Conservation (phyloP, 345 rosid species). For the Populus deltoides region DNA sequence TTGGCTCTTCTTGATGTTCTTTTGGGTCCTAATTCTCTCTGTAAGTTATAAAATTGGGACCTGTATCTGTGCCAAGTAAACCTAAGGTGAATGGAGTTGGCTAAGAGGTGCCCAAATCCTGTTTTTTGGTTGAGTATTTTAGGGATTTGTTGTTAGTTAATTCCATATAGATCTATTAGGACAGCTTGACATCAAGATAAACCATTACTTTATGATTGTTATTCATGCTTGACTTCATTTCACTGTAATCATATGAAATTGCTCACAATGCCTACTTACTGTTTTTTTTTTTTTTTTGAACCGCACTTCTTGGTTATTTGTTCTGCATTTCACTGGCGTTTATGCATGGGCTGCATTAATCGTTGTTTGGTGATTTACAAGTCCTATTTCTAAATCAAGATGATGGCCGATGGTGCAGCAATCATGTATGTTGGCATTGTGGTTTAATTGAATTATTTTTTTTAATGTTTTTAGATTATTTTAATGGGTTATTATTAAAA, state of each 20-base stretch:
- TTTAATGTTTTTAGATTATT: too few species aligned
- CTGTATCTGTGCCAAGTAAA: slow-evolving; percentile 50
- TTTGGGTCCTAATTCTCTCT: slow-evolving; percentile 65
- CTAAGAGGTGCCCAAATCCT: slow-evolving; percentile 2
- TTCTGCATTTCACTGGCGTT: not conserved
- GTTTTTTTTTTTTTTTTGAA: too few species aligned
- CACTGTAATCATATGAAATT: not conserved
- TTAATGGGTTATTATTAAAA: too few species aligned
- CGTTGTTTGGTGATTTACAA: not conserved
- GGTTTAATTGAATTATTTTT: too few species aligned
- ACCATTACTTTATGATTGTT: slow-evolving; percentile 4
- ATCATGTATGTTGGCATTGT: not conserved
- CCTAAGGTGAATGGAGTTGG: not conserved
- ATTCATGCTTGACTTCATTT: not conserved
- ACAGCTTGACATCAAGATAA: not conserved
- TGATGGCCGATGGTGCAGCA: not conserved
- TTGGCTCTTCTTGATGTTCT: slow-evolving; percentile 48
- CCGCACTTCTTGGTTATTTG: not conserved
- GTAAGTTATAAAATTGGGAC: slow-evolving; percentile 57
- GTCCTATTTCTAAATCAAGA: not conserved
- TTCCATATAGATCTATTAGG: slow-evolving; percentile 23
- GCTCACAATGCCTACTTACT: not conserved
- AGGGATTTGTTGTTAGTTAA: slow-evolving; percentile 1
- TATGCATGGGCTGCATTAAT: not conserved
- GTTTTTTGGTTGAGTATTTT: not conserved